Evolutionary conservation across 2,329 filamentous ascomycete species (phyloP), one percentile per base, ranked within the genome.

Genomic region (Ophiostoma populinum): DNA sequence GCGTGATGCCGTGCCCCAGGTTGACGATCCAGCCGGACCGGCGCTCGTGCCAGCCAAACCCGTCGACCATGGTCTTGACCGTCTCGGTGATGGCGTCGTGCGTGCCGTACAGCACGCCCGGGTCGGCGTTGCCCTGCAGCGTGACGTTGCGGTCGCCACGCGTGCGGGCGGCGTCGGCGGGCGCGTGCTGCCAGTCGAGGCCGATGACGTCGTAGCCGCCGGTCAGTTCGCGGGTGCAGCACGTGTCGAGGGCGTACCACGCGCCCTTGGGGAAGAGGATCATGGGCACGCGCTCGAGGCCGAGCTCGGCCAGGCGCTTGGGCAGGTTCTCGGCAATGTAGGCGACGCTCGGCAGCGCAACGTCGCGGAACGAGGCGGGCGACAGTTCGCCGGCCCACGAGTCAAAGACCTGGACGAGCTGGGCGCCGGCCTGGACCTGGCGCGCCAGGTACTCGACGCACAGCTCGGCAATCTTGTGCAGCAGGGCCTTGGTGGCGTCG

Each of bases 211-310:
- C 72, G 62, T 95, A 98, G 26, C 85, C 86, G 24, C 37, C 39
- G 16, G 29, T 10, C 15, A 24, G 12, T 17, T 20, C 28, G 21
- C 34, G 12, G 86, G 70, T 63, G 59, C 86, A 94, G 15, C 90
- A 70, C 21, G 80, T 75, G 46, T 94, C 81, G 32, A 98, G 65
- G 4, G 85, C 83, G 55, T 92, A 90, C 81, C 90, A 95, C 9
- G 90, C 87, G 9, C 90, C 90, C 62, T 98, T 98, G 24, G 90
- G 85, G 55, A 98, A 98, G 17, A 95, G 85, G 5, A 86, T 92
- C 86, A 95, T 94, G 3, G 90, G 90, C 3, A 98, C 87, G 9
- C 62, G 65, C 39, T 86, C 80, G 35, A 87, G 58, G 0, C 75
- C 75, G 51, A 92, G 65, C 51, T 81, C 78, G 46, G 69, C 62